These are phyloP conservation scores for Apostasia ramifera DNA, from an alignment of 106 monocot genomes.

Conservation along the genomic window DNA sequence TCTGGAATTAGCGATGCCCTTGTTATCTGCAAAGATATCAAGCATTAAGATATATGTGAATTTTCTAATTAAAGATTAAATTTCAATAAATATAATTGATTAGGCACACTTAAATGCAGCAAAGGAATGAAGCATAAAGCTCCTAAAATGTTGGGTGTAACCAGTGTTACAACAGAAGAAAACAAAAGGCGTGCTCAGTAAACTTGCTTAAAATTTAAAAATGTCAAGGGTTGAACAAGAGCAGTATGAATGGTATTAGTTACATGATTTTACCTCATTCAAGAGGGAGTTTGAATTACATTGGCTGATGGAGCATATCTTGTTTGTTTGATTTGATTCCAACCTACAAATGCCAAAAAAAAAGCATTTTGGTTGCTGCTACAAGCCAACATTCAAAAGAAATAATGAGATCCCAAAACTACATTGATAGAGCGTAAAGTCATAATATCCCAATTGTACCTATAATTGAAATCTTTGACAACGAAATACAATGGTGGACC, in stretches of 20 bases:
- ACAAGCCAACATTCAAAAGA: background rate
- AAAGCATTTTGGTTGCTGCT: background rate
- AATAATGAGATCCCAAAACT: background rate
- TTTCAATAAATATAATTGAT: too few species aligned
- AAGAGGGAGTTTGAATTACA: conserved; percentile 83
- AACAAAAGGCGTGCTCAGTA: background rate
- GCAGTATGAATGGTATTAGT: background rate
- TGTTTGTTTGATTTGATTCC: conserved; percentile 81
- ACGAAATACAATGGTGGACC: conserved; percentile 98
- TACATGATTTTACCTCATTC: conserved; percentile 65
- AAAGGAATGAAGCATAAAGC: too few species aligned
- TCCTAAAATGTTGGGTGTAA: background rate
- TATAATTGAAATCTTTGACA: conserved; percentile 90
- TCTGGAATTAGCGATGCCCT: conserved; percentile 63
- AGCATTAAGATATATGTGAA: background rate
- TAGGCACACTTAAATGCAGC: too few species aligned
- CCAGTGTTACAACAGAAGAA: background rate
- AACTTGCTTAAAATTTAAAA: background rate
- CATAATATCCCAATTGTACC: conserved; percentile 24
- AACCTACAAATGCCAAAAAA: conserved; percentile 33
- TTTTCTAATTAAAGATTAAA: too few species aligned
- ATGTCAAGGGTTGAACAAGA: background rate
- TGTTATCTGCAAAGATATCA: conserved; percentile 45
- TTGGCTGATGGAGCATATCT: conserved; percentile 88
- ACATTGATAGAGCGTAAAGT: too few species aligned